Evolutionary conservation across 2,329 filamentous ascomycete genomes (phyloP).

Genomic region (Colletotrichum eremochloae): DNA sequence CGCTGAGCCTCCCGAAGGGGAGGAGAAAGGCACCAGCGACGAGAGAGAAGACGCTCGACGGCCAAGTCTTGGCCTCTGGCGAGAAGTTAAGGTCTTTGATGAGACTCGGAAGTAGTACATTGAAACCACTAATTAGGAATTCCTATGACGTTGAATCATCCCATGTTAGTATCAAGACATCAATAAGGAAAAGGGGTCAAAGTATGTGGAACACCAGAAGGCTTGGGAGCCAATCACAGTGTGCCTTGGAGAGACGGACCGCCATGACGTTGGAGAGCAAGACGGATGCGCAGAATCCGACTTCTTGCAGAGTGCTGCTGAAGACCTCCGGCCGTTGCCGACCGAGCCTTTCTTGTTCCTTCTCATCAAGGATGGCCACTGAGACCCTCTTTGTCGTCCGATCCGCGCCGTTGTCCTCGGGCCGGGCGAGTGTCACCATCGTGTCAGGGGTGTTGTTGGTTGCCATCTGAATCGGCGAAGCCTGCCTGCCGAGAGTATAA

Average conservation of each 20-base stretch:
- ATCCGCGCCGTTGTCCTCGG: neutral
- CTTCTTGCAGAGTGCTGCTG: neutral
- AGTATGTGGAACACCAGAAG: too few relatives aligned
- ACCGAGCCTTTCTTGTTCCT: neutral
- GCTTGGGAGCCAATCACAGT: too few relatives aligned
- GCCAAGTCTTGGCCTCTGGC: constrained; percentile 1
- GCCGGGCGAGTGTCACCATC: neutral
- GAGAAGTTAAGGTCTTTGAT: constrained; percentile 12
- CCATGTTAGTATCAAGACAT: neutral
- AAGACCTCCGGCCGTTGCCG: neutral
- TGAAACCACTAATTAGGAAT: constrained; percentile 9
- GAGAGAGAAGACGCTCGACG: constrained; percentile 16
- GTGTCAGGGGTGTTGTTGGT: neutral
- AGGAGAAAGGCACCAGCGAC: constrained; percentile 4
- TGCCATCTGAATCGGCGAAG: neutral
- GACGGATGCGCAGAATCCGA: neutral
- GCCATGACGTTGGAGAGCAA: neutral
- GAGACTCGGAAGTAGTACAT: neutral
- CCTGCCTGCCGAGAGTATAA: neutral
- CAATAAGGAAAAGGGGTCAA: neutral
- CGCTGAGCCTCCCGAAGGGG: constrained; percentile 11
- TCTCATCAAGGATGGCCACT: neutral
- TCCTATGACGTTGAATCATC: neutral
- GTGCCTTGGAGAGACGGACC: neutral
- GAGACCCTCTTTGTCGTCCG: neutral